Evolutionary conservation across 257 asterid species (phyloP), one percentile per base, ranked within the genome.

Genomic region (Solanum lignicaule): DNA sequence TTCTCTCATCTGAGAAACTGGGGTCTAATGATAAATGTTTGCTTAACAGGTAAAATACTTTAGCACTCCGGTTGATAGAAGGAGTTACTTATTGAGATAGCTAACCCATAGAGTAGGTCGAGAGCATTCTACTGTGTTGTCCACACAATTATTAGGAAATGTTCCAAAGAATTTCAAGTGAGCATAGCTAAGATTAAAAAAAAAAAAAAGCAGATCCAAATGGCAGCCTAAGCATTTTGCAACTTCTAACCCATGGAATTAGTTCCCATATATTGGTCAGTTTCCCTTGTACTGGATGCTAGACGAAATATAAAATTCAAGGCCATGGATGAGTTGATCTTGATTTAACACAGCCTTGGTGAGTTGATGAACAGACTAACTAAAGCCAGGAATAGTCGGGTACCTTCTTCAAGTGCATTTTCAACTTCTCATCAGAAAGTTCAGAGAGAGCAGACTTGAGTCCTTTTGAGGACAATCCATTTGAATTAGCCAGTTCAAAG

Each of bases 401-500:
- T 71, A 97, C 99, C 98, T 94, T 94, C 25, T 93, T 92, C 89
- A 94, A 89, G 90, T 92, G 90, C 86, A 88, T 92, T 91, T 87
- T 91, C 90, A 93, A 73, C 73, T 83, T 92, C 60, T 90, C 94
- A 85, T 93, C 91, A 81, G 96, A 90, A 91, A 93, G 93, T 31
- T 85, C 94, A 75, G 98, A 89, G 79, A 92, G 93, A 86, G 91
- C 91, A 74, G 96, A 91, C 89, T 95, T 94, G 87, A 91, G 94
- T 88, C 91, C 92, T 91, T 93, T 94, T 6, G 94, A 90, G 60
- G 99, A 92, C 91, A 97, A 90, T 76, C 94, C 94, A 88, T 95
- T 96, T 89, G 95, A 92, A 91, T 91, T 95, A 87, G 99, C 99
- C 87, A 96, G 88, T 92, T 95, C 93, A 85, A 91, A 48, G 91